These are phyloP conservation scores for Vitis rotundifolia DNA, from an alignment of 164 flowering plant species.

Conservation along the genomic window DNA sequence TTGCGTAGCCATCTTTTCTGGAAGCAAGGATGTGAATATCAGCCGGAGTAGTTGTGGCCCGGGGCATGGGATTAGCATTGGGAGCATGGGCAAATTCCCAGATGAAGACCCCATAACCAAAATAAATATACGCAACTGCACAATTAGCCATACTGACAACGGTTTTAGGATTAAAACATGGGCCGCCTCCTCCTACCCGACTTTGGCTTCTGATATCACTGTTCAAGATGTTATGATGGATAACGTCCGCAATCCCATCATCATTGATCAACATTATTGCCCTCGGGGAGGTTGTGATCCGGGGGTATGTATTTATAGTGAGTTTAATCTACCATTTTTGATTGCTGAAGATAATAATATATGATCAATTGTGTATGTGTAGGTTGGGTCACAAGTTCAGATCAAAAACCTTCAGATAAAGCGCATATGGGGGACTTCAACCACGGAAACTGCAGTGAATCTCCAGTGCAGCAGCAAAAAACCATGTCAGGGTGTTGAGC, in stretches of 20 bases:
- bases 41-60: slow-evolving; percentile 15
- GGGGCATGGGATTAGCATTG: slow-evolving; percentile 28
- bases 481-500: slow-evolving; percentile 20
- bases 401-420: slow-evolving; percentile 10
- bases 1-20: slow-evolving; percentile 21
- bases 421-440: slow-evolving; percentile 20
- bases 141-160: slow-evolving; percentile 6
- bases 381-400: slow-evolving; percentile 22
- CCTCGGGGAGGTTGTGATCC: slow-evolving; percentile 10
- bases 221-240: slow-evolving; percentile 21
- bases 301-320: slow-evolving; percentile 2
- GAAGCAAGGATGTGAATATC: background rate
- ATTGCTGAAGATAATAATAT: too few species aligned
- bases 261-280: slow-evolving; percentile 34
- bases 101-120: slow-evolving; percentile 13
- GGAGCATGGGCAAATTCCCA: slow-evolving; percentile 20
- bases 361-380: too few species aligned
- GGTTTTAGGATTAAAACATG: slow-evolving; percentile 33
- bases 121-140: slow-evolving; percentile 13
- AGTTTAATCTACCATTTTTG: too few species aligned
- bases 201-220: slow-evolving; percentile 4
- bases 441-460: slow-evolving; percentile 20
- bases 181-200: background rate
- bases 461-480: slow-evolving; percentile 17
- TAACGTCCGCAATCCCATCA: slow-evolving; percentile 24